Percentiles rank a stretch among this genome's conserved stretches.
Conservation (phyloP, 2,329 filamentous ascomycete genomes). For the Sporothrix luriei region DNA sequence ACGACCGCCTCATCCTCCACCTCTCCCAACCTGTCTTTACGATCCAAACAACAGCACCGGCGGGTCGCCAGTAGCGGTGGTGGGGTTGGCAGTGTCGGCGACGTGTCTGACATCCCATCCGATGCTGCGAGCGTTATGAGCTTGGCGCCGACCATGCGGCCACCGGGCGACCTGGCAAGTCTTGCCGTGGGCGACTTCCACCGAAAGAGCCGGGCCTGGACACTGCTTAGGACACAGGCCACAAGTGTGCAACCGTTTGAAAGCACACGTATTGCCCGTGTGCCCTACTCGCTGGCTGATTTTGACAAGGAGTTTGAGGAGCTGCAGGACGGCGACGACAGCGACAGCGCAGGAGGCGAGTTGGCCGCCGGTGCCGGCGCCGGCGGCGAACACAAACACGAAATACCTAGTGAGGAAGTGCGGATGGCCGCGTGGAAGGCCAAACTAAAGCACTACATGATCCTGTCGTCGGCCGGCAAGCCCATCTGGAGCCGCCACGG, state of each 20-base stretch:
- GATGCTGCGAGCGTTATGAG: conserved; percentile 70
- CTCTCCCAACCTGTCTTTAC: conserved; percentile 26
- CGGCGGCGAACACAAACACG: not conserved
- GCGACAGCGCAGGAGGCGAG: conserved; percentile 44
- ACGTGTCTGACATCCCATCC: conserved; percentile 54
- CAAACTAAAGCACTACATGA: conserved; percentile 96
- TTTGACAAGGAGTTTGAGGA: conserved; percentile 80
- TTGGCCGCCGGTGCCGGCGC: conserved; percentile 41
- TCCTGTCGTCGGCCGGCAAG: conserved; percentile 93
- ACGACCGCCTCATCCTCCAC: conserved; percentile 40
- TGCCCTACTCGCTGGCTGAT: conserved; percentile 60
- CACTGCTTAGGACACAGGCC: conserved; percentile 64
- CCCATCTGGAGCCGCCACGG: conserved; percentile 97
- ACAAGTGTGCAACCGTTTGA: conserved; percentile 65
- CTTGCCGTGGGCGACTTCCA: conserved; percentile 72
- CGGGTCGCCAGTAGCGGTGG: conserved; percentile 30
- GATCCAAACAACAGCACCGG: conserved; percentile 12
- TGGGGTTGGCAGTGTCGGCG: conserved; percentile 14
- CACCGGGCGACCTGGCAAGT: conserved; percentile 75
- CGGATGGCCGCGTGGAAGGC: conserved; percentile 78
- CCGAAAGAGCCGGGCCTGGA: conserved; percentile 69
- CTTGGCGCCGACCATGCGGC: conserved; percentile 64
- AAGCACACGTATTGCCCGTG: conserved; percentile 46
- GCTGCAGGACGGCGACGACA: conserved; percentile 56
- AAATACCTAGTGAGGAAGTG: conserved; percentile 51